phyloP scores from a whole-genome alignment of 2,329 filamentous ascomycete species.

The Teratosphaeria destructans region DNA sequence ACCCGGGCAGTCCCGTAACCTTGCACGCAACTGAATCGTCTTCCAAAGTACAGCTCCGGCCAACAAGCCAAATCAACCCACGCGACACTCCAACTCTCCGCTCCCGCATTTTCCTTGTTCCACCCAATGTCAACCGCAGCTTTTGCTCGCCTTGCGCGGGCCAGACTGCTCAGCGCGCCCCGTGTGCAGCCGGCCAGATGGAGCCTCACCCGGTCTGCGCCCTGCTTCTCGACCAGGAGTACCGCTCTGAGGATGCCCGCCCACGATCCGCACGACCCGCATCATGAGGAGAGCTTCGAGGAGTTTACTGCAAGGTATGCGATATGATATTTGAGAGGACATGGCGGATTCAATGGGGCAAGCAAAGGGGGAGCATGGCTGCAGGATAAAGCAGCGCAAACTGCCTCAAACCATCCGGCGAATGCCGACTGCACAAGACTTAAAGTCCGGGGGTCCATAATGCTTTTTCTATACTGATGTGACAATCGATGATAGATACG shows the following conservation, averaged over 20 bases:
- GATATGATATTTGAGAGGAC: not conserved
- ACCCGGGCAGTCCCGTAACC: not conserved
- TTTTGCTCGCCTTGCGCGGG: slow-evolving; percentile 14
- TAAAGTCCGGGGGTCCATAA: not conserved
- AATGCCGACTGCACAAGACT: not conserved
- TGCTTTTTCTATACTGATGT: not conserved
- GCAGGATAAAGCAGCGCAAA: slow-evolving; percentile 16
- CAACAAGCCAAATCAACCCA: not conserved
- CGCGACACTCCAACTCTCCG: not conserved
- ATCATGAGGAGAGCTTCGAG: slow-evolving; percentile 96
- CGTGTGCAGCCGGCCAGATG: slow-evolving; percentile 9
- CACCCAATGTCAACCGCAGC: slow-evolving; percentile 14
- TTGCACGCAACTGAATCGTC: not conserved
- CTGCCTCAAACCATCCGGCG: slow-evolving; percentile 10
- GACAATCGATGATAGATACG: slow-evolving; percentile 56
- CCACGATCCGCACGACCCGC: slow-evolving; percentile 39
- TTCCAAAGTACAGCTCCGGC: not conserved
- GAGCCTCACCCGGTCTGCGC: slow-evolving; percentile 4
- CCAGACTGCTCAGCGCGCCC: slow-evolving; percentile 4
- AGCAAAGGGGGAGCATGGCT: not conserved
- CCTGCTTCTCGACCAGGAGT: slow-evolving; percentile 42
- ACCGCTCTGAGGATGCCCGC: slow-evolving; percentile 23
- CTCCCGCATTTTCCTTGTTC: not conserved
- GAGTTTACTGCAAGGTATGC: slow-evolving; percentile 93
- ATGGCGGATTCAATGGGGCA: not conserved